Base-by-base conservation (phyloP, 768 basidiomycete species). In the Amanita pallidorosea region DNA sequence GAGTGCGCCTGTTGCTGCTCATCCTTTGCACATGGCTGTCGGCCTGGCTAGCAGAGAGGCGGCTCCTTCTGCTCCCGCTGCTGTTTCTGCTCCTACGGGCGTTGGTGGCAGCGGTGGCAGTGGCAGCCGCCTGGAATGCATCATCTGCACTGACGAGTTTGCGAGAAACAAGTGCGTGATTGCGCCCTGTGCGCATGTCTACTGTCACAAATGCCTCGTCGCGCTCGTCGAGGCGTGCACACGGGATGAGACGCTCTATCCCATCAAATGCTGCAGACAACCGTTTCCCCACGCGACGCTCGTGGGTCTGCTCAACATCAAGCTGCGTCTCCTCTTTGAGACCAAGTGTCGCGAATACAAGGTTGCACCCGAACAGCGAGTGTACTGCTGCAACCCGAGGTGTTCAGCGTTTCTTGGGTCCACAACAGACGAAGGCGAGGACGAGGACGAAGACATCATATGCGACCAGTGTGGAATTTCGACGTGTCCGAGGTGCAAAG, bases 401-500 rank as follows among this genome's bases (percentile, higher is more conserved):
- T 60, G 59, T 36, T 60, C 59, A 8, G 22, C 41, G 1, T 51
- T 51, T 25, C 35, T 51, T 23, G 50, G 50, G 3, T 17, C 42
- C 8, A 22, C 43, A 0, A 7, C 29, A 2, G 9, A 20, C 15
- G 41, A 43, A 7, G 42, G 41, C 18, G 17, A 34, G 12, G 33
- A 34, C 8, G 42, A 34, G 17, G 48, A 42, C 17, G 50, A 49
- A 15, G 49, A 49, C 17, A 42, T 51, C 18, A n/a, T 44, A 4
- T 35, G 42, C 4, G 45, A 33, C n/a, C n/a, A n/a, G n/a, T 53
- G 52, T 22, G 18, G 45, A n/a, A 33, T 33, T 3, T 13, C 13
- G 11, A 47, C 46, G 3, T 53, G 52, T 37, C 18, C 45, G 11
- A 22, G 5, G 27, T 84, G 81, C 69, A 81, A 76, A 55, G 65